Base-by-base conservation (phyloP, 2,329 filamentous ascomycete species). In the Verticillium zaregamsianum region DNA sequence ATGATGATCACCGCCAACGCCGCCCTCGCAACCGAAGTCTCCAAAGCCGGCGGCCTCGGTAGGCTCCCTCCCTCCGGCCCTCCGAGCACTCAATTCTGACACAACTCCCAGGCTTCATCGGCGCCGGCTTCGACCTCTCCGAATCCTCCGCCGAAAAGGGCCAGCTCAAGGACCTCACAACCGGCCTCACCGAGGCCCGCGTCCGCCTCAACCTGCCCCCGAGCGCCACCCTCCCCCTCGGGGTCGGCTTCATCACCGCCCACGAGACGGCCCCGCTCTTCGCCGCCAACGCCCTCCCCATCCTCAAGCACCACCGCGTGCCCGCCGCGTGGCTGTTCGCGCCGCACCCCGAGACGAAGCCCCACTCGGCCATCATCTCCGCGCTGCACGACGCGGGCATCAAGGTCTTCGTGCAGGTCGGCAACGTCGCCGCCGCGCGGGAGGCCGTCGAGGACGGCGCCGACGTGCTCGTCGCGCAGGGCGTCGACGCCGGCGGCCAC, bases 241-340 rank as follows among this genome's bases (percentile, higher is more conserved):
- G 82, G 62, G 77, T 89, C 3, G 88, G 87, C 60, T 87, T 90
- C 72, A 79, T 90, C 60, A 82, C 86, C 55, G 85, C 84, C 61
- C 73, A 81, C 59, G 71, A 74, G 25, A 76, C 76, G 28, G 67
- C 76, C 2, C n/a, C 62, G 0, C 65, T 73, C 58, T 83, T 84
- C 65, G 63, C 67, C 31, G 63, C 72, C 61, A 80, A 77, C n/a
- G 76, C 78, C 2, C 70, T 86, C 2, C 80, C 82, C 1, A 65
- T 89, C 14, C 74, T 91, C 20, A 69, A 69, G 28, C 74, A 77
- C 63, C 81, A 86, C 70, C 73, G 73, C 0, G 86, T 87, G 2
- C 82, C 81, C 2, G 87, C 86, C 0, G 77, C 88, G 9, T 91
- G 88, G 88, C 79, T 91, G 56, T 90, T 90, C 68, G 88, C 87